phyloP scores from a whole-genome alignment of 2,329 filamentous ascomycete species.

The Stagonosporopsis vannaccii region DNA sequence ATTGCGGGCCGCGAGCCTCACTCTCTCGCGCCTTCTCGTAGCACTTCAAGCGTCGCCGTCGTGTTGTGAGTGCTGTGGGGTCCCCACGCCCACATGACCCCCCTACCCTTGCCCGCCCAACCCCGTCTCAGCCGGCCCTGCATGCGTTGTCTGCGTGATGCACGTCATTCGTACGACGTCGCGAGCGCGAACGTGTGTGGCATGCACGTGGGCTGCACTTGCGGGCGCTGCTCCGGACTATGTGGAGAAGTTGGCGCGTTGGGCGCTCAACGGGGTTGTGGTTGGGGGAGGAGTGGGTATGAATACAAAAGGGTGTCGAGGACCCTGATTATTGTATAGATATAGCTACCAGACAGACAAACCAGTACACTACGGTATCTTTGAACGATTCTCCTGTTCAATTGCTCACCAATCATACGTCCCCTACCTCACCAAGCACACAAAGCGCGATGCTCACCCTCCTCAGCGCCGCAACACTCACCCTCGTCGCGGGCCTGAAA shows the following conservation, averaged over 20 bases:
- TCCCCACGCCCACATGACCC: constrained; percentile 11
- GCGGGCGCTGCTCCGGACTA: neutral
- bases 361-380: no score
- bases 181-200: neutral
- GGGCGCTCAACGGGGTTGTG: constrained; percentile 6
- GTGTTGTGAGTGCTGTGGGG: constrained; percentile 11
- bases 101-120: constrained; percentile 6
- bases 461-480: constrained; percentile 20
- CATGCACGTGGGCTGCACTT: constrained; percentile 7
- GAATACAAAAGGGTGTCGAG: constrained; percentile 12
- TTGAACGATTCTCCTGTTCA: neutral
- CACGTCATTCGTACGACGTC: constrained; percentile 16
- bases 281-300: neutral
- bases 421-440: neutral
- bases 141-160: constrained; percentile 15
- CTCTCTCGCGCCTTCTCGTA: neutral
- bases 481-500: constrained; percentile 40
- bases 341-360: no score
- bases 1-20: constrained; percentile 11
- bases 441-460: constrained; percentile 8
- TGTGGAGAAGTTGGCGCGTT: constrained; percentile 14
- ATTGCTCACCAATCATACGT: neutral
- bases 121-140: constrained; percentile 6
- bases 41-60: neutral
- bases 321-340: neutral